Base-by-base conservation (phyloP, 2,329 filamentous ascomycete genomes). In the Graphilbum fragrans region DNA sequence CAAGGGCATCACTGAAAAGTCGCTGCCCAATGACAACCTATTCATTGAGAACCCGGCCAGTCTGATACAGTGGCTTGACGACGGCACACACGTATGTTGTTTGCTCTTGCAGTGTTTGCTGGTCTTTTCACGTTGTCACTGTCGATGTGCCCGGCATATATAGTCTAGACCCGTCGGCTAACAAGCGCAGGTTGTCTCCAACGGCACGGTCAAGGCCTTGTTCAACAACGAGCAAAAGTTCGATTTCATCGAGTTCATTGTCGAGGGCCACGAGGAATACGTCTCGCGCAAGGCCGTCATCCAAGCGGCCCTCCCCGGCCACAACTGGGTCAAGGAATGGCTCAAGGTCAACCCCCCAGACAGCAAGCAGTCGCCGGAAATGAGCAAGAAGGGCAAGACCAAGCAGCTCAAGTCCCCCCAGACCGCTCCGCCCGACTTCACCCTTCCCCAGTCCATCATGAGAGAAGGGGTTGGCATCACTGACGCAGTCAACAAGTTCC, bases 51-150 rank as follows among this genome's bases (percentile, higher is more conserved):
- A 85, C 54, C 65, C 66, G 20, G 79, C 86, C 21, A 92, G 78
- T 53, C 76, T 96, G 43, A 81, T 92, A 5, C 93, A 94, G 57
- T 93, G 85, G 75, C 95, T 90, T 54, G 77, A 83, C 39, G 86
- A 82, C 47, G 82, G 81, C 40, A 83, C 82, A 45, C 86, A 92
- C 56, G 84, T 90, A 69, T 61, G 76, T 68, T 37, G n/a, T 29
- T 29, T 14, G 5, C 37, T 23, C 18, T 2, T 14, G 8, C 23
- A 27, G n/a, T n/a, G n/a, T n/a, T n/a, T n/a, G n/a, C n/a, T 19
- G 5, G 11, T 37, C 18, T 29, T 14, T 29, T 10, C 14, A 21
- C 20, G 2, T 18, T 18, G 23, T 27, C 23, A 27, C n/a, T n/a
- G n/a, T n/a, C n/a, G n/a, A n/a, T n/a, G n/a, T n/a, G n/a, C n/a